Evolutionary conservation across 2,329 filamentous ascomycete genomes (phyloP), one percentile per base, ranked within the genome.

Genomic region (Phyllosticta ampelicida): DNA sequence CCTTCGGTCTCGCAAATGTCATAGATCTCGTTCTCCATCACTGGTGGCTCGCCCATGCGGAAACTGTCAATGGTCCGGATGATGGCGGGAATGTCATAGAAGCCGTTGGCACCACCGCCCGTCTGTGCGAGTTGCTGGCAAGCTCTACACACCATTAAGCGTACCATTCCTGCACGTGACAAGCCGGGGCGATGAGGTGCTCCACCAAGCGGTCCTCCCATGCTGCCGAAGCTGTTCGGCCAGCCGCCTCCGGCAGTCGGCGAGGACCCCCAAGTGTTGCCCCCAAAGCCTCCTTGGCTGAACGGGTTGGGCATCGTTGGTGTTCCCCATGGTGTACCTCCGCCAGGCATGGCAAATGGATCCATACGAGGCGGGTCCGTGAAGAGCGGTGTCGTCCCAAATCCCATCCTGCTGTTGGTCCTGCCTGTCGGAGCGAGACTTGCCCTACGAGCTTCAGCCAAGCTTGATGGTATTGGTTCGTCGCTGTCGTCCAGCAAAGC

Each of bases 1-100:
- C 94, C 94, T 69, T 96, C 89, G 0, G 92, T 96, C 66, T 97
- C 92, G 70, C 89, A 94, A 60, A 95, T 86, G 59, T 88, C 84
- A 48, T 92, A 78, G 65, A 97, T 79, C 66, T 96, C 91, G 23
- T 78, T 79, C 67, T 77, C 83, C 71, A 63, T 77, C 70, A 77
- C 83, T 65, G 75, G 68, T 23, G 78, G 72, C 60, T 86, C 81
- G 30, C 75, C 75, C 56, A 85, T 83, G 28, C 88, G 78, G 57
- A 82, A 79, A 9, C 86, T 80, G 21, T 59, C 57, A 64, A 90
- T 85, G 66, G 90, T 79, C 28, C 74, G 75, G 30, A 83, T 77
- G 53, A 89, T 79, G 19, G 78, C 74, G 23, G 81, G 77, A 20
- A 95, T 79, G 60, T 86, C 81, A 59, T 92, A 82, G 69, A 86